Percentiles rank a stretch among this genome's conserved stretches.
phyloP scores from a whole-genome alignment of 768 basidiomycete genomes.

The Hygrophorus russula region DNA sequence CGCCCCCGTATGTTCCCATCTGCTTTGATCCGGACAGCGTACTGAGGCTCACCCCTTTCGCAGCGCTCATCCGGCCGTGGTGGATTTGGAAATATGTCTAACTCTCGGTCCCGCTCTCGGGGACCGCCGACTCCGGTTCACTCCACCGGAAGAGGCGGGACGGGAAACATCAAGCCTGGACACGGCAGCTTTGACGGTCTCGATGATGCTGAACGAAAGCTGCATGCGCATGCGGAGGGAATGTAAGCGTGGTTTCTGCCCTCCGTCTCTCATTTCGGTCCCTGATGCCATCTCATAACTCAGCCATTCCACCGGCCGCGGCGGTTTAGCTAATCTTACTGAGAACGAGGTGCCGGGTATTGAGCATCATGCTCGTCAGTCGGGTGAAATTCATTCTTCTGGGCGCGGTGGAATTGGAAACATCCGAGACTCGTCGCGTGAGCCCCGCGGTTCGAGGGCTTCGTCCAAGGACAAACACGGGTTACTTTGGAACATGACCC shows the following conservation, averaged over 20 bases:
- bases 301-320: constrained; percentile 5
- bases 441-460: constrained; percentile 12
- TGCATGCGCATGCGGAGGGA: constrained; percentile 5
- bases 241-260: constrained; percentile 6
- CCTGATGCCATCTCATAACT: neutral
- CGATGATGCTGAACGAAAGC: constrained; percentile 8
- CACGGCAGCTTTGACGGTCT: neutral
- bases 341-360: neutral
- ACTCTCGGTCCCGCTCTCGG: constrained; percentile 37
- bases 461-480: neutral
- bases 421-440: constrained; percentile 2
- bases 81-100: constrained; percentile 51
- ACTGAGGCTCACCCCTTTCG: constrained; percentile 1
- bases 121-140: constrained; percentile 1
- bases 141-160: constrained; percentile 13
- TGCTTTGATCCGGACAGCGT: neutral
- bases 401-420: constrained; percentile 8
- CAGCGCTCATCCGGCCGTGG: constrained; percentile 56
- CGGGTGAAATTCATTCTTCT: neutral
- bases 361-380: constrained; percentile 1
- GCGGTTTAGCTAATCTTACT: constrained; percentile 3
- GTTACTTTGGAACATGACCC: no score
- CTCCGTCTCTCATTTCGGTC: no score
- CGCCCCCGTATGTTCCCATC: constrained; percentile 14
- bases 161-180: constrained; percentile 10